A percentile compares a stretch with the other conserved stretches of the same genome.
phyloP scores from a whole-genome alignment of 805 yeast genomes.

The Metschnikowia chrysomelidarum region DNA sequence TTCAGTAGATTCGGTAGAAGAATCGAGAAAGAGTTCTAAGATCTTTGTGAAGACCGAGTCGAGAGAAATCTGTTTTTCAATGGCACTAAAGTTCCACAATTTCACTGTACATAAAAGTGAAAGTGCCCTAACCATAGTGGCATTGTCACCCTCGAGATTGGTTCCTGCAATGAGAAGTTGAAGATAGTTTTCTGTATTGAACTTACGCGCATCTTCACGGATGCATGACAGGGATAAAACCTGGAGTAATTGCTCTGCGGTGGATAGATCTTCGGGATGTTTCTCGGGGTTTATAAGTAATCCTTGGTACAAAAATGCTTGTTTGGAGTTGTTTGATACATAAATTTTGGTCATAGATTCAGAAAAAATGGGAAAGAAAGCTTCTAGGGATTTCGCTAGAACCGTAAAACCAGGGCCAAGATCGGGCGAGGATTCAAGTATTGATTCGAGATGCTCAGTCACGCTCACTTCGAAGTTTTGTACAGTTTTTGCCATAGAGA shows the following conservation, averaged over 20 bases:
- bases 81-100: slow-evolving; percentile 20
- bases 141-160: background rate
- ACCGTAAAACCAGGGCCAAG: slow-evolving; percentile 1
- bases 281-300: slow-evolving; percentile 9
- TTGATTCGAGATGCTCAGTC: background rate
- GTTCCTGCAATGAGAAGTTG: slow-evolving; percentile 15
- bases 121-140: slow-evolving; percentile 7
- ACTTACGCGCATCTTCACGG: slow-evolving; percentile 17
- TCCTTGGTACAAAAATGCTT: slow-evolving; percentile 12
- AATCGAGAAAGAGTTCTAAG: slow-evolving; percentile 3
- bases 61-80: slow-evolving; percentile 16
- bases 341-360: slow-evolving; percentile 12
- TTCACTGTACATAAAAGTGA: slow-evolving; percentile 19
- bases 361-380: slow-evolving; percentile 16
- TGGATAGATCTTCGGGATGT: slow-evolving; percentile 5
- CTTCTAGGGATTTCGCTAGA: slow-evolving; percentile 12
- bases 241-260: slow-evolving; percentile 11
- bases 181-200: slow-evolving; percentile 15
- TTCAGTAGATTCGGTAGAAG: slow-evolving; percentile 1
- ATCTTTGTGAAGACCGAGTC: slow-evolving; percentile 10
- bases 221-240: slow-evolving; percentile 18
- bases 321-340: slow-evolving; percentile 11
- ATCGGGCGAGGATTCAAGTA: slow-evolving; percentile 1
- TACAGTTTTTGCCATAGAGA: background rate
- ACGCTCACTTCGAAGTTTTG: background rate